Base-by-base conservation (phyloP, 352 stramenopile genomes). In the Globisporangium emineosum region DNA sequence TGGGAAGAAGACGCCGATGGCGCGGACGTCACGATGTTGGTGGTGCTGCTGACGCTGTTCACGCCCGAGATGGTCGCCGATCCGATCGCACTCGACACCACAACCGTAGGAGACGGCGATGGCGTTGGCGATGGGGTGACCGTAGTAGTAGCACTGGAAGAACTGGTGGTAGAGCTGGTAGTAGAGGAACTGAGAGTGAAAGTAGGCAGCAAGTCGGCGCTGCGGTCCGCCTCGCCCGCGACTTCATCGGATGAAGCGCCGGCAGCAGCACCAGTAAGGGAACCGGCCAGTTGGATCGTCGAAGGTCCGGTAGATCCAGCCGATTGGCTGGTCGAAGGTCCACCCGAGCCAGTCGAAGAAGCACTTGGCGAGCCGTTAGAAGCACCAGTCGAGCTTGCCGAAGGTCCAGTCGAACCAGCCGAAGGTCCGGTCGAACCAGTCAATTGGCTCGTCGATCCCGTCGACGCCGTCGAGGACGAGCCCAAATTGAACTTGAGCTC, bases 401-500 rank as follows among this genome's bases (percentile, higher is more conserved):
- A n/a, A n/a, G n/a, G n/a, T n/a, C n/a, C n/a, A n/a, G n/a, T n/a
- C n/a, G 47, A 53, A 27, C 21, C 45, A 13, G 9, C 8, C 43
- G 35, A 42, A 43, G 33, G 33, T 17, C 13, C 47, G 13, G 47
- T 10, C 47, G 21, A 25, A 13, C 10, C 17, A 6, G 27, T 35
- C 25, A 15, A 54, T 10, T 54, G 49, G 5, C 12, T 15, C 43
- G 43, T 7, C 10, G 17, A 57, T 27, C 25, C 13, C 7, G 19
- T 12, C 23, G 58, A 64, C 13, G 56, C 13, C 17, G n/a, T 23
- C 6, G 57, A 30, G 5, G 42, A 33, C 27, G 42, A 42, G 57
- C 42, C 33, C 8, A 65, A 4, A 4, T 7, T 27, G 7, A 65
- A 65, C 51, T 65, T 65, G 47, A 65, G 23, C 10, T 43, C 30